Conservation (phyloP, 106 monocot species). For the Xerophyta viscosa region DNA sequence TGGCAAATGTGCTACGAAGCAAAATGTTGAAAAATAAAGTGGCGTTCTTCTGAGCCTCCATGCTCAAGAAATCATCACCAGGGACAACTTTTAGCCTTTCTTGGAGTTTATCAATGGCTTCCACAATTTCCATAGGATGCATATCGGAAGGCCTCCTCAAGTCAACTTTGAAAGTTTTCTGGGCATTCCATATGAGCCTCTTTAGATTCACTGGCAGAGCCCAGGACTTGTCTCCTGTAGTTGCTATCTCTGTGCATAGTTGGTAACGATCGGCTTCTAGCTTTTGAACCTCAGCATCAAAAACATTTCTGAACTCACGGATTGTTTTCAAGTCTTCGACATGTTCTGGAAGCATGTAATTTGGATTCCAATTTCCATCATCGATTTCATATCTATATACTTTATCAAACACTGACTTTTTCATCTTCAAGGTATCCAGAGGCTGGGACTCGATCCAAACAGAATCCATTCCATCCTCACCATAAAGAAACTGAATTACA, state of each 20-base stretch:
- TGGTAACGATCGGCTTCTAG: slow-evolving; percentile 80
- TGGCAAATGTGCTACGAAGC: slow-evolving; percentile 94
- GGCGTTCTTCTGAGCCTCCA: slow-evolving; percentile 99
- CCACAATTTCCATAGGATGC: slow-evolving; percentile 99
- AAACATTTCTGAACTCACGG: slow-evolving; percentile 83
- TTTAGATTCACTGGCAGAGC: slow-evolving; percentile 94
- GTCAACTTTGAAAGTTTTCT: slow-evolving; percentile 95
- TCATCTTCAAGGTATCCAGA: slow-evolving; percentile 94
- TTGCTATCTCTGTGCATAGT: slow-evolving; percentile 84
- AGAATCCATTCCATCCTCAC: slow-evolving; percentile 99
- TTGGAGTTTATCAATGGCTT: slow-evolving; percentile 94
- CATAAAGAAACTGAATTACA: slow-evolving; percentile 97
- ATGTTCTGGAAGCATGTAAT: slow-evolving; percentile 87
- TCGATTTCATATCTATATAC: slow-evolving; percentile 82
- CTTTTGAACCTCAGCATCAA: slow-evolving; percentile 95
- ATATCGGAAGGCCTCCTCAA: slow-evolving; percentile 87
- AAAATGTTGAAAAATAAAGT: slow-evolving; percentile 93
- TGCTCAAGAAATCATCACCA: slow-evolving; percentile 90
- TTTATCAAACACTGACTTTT: slow-evolving; percentile 69
- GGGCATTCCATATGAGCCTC: slow-evolving; percentile 98
- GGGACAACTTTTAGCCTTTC: slow-evolving; percentile 97
- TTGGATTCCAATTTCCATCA: slow-evolving; percentile 80
- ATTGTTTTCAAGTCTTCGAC: slow-evolving; percentile 95
- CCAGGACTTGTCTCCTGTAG: slow-evolving; percentile 83
- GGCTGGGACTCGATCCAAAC: slow-evolving; percentile 96